Conservation (phyloP, 1,139 yeast species). For the Taphrina flavorubra region DNA sequence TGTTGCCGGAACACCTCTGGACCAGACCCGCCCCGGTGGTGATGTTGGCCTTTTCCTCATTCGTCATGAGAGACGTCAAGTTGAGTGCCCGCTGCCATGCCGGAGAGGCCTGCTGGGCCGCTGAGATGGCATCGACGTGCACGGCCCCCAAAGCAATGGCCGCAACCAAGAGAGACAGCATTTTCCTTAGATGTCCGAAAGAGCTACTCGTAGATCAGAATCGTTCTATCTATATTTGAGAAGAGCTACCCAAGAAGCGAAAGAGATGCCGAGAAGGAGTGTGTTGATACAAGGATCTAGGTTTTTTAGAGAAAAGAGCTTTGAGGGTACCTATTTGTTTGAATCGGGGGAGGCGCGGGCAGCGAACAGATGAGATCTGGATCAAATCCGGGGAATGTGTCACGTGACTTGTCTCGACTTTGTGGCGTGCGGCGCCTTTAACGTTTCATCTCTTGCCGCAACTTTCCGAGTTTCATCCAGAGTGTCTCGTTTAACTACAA, state of each 20-base stretch:
- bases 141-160: constrained; percentile 2
- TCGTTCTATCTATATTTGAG: not conserved
- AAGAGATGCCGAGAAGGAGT: not conserved
- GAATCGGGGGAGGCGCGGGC: too few species aligned
- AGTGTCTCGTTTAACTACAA: too few species aligned
- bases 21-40: constrained; percentile 72
- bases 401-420: too few species aligned
- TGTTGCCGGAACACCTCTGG: constrained; percentile 64
- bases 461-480: too few species aligned
- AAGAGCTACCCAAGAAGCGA: too few species aligned
- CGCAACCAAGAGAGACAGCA: not conserved
- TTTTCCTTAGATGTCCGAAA: not conserved
- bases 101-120: not conserved
- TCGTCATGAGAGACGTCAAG: constrained; percentile 12
- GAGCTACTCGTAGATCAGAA: too few species aligned
- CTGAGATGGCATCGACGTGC: not conserved
- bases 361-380: too few species aligned
- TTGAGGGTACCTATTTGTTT: too few species aligned
- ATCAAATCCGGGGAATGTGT: too few species aligned
- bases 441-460: too few species aligned
- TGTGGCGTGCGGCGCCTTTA: too few species aligned
- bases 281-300: not conserved
- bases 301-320: too few species aligned
- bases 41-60: constrained; percentile 63
- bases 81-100: constrained; percentile 10